Evolutionary conservation across 345 rosid species (phyloP).

Genomic region (Populus simonii): DNA sequence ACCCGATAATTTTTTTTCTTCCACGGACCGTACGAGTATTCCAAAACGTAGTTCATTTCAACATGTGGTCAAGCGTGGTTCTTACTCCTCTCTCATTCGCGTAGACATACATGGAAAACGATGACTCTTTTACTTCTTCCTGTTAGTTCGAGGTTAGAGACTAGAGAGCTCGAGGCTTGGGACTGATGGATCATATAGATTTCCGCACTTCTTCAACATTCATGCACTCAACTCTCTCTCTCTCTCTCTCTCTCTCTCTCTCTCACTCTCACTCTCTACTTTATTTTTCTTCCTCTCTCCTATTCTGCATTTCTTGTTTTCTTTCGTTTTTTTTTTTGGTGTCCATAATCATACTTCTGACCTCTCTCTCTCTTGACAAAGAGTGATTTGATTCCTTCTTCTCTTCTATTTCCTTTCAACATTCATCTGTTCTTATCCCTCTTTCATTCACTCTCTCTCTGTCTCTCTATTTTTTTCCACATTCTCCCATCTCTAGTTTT

Average conservation of each 20-base stretch:
- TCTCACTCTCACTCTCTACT: neutral
- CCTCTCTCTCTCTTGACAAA: slow-evolving; percentile 8
- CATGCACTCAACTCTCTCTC: slow-evolving; percentile 6
- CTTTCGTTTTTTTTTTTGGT: slow-evolving; percentile 25
- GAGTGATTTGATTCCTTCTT: slow-evolving; percentile 33
- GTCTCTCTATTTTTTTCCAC: neutral
- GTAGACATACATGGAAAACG: slow-evolving; percentile 11
- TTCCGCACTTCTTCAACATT: slow-evolving; percentile 15
- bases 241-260: neutral
- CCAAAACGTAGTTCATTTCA: neutral
- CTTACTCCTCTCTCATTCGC: slow-evolving; percentile 22
- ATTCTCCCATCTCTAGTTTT: slow-evolving; percentile 19
- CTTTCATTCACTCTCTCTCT: slow-evolving; percentile 11
- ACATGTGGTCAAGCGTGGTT: slow-evolving; percentile 1
- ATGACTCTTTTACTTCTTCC: slow-evolving; percentile 3
- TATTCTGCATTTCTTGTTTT: slow-evolving; percentile 59
- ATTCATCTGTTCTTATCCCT: neutral
- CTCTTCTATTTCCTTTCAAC: neutral
- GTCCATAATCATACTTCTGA: neutral
- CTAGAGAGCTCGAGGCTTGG: neutral
- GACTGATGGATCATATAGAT: neutral
- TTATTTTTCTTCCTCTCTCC: slow-evolving; percentile 24
- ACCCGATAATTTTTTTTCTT: no score
- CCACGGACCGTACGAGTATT: no score
- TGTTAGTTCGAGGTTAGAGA: neutral